These are phyloP conservation scores for Carpinus fangiana DNA, from an alignment of 306 rosid genomes.

Conservation along the genomic window DNA sequence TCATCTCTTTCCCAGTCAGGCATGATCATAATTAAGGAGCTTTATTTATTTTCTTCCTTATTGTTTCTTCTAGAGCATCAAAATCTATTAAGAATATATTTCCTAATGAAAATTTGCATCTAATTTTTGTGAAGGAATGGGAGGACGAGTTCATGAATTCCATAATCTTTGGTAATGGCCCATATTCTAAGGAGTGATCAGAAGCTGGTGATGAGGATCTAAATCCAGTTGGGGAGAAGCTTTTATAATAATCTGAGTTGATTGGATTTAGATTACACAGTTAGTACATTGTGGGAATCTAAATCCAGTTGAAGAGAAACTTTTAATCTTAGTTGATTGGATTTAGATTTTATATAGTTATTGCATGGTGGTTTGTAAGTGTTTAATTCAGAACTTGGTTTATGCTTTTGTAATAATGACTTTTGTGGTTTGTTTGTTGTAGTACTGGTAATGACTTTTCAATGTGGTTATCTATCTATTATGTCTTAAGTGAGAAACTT, in stretches of 20 bases:
- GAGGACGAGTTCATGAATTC: conserved; percentile 28
- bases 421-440: neutral
- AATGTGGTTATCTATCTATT: no score
- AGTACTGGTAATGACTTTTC: neutral
- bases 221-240: neutral
- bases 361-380: neutral
- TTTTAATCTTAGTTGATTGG: neutral
- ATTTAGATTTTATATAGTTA: neutral
- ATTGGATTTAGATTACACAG: neutral
- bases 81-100: neutral
- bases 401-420: neutral
- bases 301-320: neutral
- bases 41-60: neutral
- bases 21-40: neutral
- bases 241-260: neutral
- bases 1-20: neutral
- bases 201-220: neutral
- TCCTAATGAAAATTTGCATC: neutral
- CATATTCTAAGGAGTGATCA: neutral
- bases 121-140: conserved; percentile 22
- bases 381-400: neutral
- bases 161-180: neutral
- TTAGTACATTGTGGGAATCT: neutral
- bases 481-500: neutral
- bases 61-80: neutral